These are phyloP conservation scores for Alternaria sp. DNA, from an alignment of 2,329 filamentous ascomycete genomes.

Conservation along the genomic window DNA sequence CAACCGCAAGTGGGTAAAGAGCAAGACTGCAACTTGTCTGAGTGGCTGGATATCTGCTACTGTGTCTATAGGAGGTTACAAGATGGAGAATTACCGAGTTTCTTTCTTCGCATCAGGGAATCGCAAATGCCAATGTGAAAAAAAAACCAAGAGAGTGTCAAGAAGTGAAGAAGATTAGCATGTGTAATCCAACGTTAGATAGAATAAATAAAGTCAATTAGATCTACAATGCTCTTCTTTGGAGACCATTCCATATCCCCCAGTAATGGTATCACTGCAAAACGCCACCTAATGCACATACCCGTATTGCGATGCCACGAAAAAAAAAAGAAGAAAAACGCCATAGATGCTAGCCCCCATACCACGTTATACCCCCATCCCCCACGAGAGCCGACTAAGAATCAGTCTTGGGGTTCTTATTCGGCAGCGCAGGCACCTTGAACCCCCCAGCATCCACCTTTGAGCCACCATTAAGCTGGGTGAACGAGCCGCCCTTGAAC, in stretches of 20 bases:
- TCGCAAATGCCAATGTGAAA: no score
- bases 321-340: background rate
- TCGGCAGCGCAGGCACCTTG: conserved; percentile 80
- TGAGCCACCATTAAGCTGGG: conserved; percentile 70
- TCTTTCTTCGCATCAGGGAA: no score
- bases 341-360: conserved; percentile 2
- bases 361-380: background rate
- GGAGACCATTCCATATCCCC: no score
- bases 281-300: conserved; percentile 2
- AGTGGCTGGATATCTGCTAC: no score
- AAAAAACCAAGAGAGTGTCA: background rate
- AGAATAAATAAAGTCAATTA: no score
- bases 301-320: background rate
- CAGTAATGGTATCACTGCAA: background rate
- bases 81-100: no score
- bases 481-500: conserved; percentile 98
- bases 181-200: no score
- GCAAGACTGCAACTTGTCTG: no score
- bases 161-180: background rate
- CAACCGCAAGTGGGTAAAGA: no score
- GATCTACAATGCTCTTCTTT: no score
- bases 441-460: conserved; percentile 71
- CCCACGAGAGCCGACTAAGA: background rate
- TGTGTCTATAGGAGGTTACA: background rate
- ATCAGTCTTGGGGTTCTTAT: conserved; percentile 67